Evolutionary conservation across 1,139 yeast species (phyloP).

Genomic region (Williopsis jadinii): DNA sequence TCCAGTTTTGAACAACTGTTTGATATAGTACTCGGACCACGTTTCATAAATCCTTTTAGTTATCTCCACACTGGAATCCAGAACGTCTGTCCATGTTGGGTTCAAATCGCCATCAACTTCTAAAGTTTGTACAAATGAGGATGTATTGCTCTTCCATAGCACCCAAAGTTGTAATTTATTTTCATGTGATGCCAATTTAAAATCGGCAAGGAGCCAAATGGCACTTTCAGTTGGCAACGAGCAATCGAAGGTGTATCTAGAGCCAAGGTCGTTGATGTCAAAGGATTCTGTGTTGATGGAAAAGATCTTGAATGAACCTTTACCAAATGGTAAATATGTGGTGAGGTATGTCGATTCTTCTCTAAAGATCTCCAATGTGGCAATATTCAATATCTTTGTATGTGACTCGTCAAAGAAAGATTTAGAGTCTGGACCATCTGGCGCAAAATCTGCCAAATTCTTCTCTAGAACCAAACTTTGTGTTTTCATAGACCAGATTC

Average conservation of each 20-base stretch:
- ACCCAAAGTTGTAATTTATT: constrained; percentile 28
- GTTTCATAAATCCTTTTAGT: constrained; percentile 14
- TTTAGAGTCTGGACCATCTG: constrained; percentile 12
- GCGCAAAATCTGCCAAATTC: constrained; percentile 23
- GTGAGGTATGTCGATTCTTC: constrained; percentile 18
- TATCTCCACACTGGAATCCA: constrained; percentile 1
- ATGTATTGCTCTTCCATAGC: constrained; percentile 60
- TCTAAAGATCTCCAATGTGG: constrained; percentile 5
- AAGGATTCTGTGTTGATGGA: constrained; percentile 26
- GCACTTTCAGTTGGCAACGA: constrained; percentile 28
- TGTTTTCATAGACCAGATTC: constrained; percentile 46
- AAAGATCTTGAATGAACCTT: constrained; percentile 38
- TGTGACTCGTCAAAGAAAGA: constrained; percentile 19
- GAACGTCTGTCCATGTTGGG: constrained; percentile 13
- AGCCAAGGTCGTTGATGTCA: constrained; percentile 26
- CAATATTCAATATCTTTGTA: constrained; percentile 15
- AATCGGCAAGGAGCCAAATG: constrained; percentile 42
- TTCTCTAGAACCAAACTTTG: constrained; percentile 30
- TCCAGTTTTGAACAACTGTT: constrained; percentile 41
- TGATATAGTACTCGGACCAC: constrained; percentile 32
- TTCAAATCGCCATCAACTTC: constrained; percentile 23
- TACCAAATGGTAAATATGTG: constrained; percentile 35
- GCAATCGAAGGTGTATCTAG: constrained; percentile 23
- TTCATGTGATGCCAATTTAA: constrained; percentile 20
- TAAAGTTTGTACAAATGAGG: constrained; percentile 37